Base-by-base conservation (phyloP, 208 protist genomes). In the Crithidia fasciculata region DNA sequence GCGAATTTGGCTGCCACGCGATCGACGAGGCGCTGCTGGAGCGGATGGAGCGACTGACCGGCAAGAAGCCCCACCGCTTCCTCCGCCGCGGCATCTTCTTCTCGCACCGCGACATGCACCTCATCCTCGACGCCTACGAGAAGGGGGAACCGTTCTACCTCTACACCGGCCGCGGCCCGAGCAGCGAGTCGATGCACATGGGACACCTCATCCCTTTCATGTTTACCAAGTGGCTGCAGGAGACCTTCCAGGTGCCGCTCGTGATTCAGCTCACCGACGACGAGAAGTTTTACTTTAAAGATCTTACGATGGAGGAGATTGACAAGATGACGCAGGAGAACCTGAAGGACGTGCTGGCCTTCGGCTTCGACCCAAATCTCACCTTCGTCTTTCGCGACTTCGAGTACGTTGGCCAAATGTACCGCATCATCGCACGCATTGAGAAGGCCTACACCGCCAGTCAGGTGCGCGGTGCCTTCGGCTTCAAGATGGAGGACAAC, bases 241-340 rank as follows among this genome's bases (percentile, higher is more conserved):
- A 99, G n/a, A 98, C 92, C 7, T 99, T 99, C 78, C 81, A 98
- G 64, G 97, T 99, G 19, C 98, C 98, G 16, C 87, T 99, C 3
- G 98, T 99, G 3, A 99, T 99, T 72, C 99, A 99, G 84, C 90
- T 99, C 72, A 99, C 99, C n/a, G 99, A 99, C 76, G 99, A 99
- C 83, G 99, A 99, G 78, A 99, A 99, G 86, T 99, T 99, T 78
- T 97, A 99, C 72, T 99, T 98, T 82, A 99, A 99, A 74, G 95
- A 98, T 80, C 66, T 99, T 19, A 90, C 89, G 8, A 78, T 99
- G 10, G 97, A 99, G 41, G 91, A 99, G 72, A 80, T 95, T 12
- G 86, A 98, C 61, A 59, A 87, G 13, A 98, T 99, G 81, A 95
- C 94, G 8, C 73, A 81, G 40, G 97, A 99, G 73, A 99, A 99